These are phyloP conservation scores for Lachnellula arida DNA, from an alignment of 2,329 filamentous ascomycete species.

Conservation along the genomic window DNA sequence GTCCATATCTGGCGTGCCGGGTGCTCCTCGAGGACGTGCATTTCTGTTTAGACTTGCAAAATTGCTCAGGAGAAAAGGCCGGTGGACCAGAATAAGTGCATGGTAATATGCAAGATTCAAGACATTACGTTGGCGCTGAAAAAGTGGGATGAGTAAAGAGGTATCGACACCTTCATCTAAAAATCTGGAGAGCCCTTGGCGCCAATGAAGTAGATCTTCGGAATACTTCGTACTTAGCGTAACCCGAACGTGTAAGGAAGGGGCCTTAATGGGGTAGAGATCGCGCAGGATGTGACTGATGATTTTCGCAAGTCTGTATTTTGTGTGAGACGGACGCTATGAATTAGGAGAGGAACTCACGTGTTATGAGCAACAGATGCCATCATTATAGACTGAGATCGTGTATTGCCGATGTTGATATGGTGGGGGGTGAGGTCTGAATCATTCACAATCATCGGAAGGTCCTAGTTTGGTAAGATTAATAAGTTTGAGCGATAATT, in stretches of 20 bases:
- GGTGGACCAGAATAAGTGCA: constrained; percentile 32
- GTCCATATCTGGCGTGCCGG: constrained; percentile 17
- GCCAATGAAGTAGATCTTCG: constrained; percentile 41
- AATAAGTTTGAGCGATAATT: background rate
- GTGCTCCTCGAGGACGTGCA: constrained; percentile 3
- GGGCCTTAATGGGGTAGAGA: constrained; percentile 37
- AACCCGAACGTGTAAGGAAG: constrained; percentile 28
- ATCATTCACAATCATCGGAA: constrained; percentile 52
- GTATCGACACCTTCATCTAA: constrained; percentile 40
- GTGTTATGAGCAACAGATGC: constrained; percentile 42
- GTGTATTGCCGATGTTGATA: constrained; percentile 21
- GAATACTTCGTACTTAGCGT: constrained; percentile 39
- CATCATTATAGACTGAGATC: constrained; percentile 38
- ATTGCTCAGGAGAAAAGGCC: constrained; percentile 32
- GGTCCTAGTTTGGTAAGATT: constrained; percentile 29
- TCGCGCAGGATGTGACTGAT: constrained; percentile 41
- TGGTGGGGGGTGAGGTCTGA: constrained; percentile 37
- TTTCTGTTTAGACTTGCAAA: constrained; percentile 23
- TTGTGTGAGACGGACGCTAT: background rate
- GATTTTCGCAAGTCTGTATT: constrained; percentile 37
- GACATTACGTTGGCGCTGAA: constrained; percentile 39
- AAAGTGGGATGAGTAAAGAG: constrained; percentile 43
- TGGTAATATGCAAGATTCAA: constrained; percentile 35
- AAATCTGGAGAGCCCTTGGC: constrained; percentile 40
- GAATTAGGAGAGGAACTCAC: constrained; percentile 11